Conservation (phyloP, 768 basidiomycete species). For the Calocybe cyanea region DNA sequence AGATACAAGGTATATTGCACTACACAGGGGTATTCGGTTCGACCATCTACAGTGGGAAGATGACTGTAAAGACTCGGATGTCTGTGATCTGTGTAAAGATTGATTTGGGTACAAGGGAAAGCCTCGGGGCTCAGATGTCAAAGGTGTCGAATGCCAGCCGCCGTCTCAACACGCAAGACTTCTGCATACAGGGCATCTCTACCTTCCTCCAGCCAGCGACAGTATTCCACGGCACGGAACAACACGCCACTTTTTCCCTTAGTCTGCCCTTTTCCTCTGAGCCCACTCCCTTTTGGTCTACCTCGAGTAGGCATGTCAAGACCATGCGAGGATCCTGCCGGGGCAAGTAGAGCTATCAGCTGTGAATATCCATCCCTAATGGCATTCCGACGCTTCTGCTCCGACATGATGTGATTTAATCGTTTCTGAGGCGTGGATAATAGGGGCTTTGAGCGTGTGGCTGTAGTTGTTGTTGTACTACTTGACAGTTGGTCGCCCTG, state of each 20-base stretch:
- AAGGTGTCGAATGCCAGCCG: conserved; percentile 48
- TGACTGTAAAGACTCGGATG: no score
- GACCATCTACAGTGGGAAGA: not conserved
- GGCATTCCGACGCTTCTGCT: conserved; percentile 89
- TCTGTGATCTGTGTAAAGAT: no score
- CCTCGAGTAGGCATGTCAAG: conserved; percentile 76
- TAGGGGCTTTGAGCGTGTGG: conserved; percentile 52
- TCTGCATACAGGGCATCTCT: conserved; percentile 67
- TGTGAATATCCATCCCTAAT: conserved; percentile 90
- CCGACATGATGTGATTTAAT: conserved; percentile 91
- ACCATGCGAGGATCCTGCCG: conserved; percentile 63
- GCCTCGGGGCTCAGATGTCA: conserved; percentile 8
- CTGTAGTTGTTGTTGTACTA: conserved; percentile 6
- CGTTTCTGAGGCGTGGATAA: conserved; percentile 84
- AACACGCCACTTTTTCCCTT: conserved; percentile 91
- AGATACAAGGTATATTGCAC: not conserved
- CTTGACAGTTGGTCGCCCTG: no score
- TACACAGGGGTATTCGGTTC: not conserved
- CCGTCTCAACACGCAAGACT: conserved; percentile 62
- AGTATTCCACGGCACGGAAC: conserved; percentile 83
- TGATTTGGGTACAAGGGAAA: no score
- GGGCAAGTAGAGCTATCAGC: conserved; percentile 75
- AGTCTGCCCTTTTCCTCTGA: conserved; percentile 58
- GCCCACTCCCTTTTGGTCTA: conserved; percentile 75
- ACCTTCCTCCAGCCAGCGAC: conserved; percentile 83